Conservation (phyloP, 2,329 filamentous ascomycete species). For the Chrysoporthe puriensis region DNA sequence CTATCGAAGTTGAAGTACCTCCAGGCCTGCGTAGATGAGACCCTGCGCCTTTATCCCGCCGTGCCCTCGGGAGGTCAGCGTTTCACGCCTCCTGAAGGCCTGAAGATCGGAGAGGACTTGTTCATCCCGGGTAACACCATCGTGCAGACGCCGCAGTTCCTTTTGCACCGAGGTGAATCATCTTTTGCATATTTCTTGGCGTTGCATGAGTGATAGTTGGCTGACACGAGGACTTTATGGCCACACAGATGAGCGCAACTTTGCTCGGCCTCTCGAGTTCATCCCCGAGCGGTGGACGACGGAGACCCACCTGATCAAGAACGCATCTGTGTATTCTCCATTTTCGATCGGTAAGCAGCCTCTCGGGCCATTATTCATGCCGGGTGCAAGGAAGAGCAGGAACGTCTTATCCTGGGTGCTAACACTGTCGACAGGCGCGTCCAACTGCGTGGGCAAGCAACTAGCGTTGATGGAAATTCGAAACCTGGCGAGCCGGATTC, state of each 20-base stretch:
- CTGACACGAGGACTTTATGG: no score
- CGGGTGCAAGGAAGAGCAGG: not conserved
- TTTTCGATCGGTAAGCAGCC: conserved; percentile 24
- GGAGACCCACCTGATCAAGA: conserved; percentile 34
- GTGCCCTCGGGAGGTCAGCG: conserved; percentile 21
- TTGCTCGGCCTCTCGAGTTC: conserved; percentile 34
- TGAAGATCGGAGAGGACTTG: conserved; percentile 19
- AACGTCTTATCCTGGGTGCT: not conserved
- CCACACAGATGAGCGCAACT: conserved; percentile 27
- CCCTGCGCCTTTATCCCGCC: conserved; percentile 18
- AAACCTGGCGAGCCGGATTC: conserved; percentile 17
- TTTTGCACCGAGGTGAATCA: conserved; percentile 18
- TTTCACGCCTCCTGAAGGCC: conserved; percentile 13
- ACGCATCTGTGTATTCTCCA: conserved; percentile 27
- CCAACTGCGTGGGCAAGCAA: conserved; percentile 24
- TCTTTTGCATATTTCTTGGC: not conserved
- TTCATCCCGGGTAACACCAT: conserved; percentile 22
- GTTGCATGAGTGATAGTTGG: not conserved
- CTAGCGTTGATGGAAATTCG: conserved; percentile 27
- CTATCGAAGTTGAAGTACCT: conserved; percentile 17
- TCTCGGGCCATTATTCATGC: not conserved
- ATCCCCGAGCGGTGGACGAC: conserved; percentile 42
- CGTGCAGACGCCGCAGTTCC: conserved; percentile 17
- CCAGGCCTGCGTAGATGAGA: conserved; percentile 26
- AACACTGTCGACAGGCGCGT: conserved; percentile 17